These are phyloP conservation scores for Rhizopus sp. DNA, from an alignment of 371 early-diverging fungal genomes.

Conservation along the genomic window DNA sequence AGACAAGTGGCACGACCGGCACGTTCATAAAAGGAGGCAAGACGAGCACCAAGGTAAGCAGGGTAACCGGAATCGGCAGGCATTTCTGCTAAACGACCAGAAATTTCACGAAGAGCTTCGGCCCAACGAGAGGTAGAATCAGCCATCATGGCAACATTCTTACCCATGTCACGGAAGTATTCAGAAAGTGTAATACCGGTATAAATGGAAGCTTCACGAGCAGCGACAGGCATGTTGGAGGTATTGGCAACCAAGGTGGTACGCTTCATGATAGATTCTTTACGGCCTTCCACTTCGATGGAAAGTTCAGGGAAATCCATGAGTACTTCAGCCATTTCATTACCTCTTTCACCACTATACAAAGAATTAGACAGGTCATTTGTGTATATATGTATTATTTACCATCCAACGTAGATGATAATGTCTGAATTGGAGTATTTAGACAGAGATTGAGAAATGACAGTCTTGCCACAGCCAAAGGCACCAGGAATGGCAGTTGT, in stretches of 20 bases:
- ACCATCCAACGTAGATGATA: constrained; percentile 99
- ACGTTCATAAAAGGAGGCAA: constrained; percentile 99
- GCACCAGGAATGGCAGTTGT: constrained; percentile 99
- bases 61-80: constrained; percentile 99
- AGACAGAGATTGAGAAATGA: constrained; percentile 99
- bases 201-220: constrained; percentile 99
- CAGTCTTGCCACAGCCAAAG: constrained; percentile 99
- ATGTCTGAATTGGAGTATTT: constrained; percentile 99
- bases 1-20: constrained; percentile 97
- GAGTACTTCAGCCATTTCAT: constrained; percentile 99
- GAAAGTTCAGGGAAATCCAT: constrained; percentile 99
- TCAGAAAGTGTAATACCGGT: constrained; percentile 99
- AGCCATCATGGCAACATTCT: constrained; percentile 99
- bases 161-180: constrained; percentile 99
- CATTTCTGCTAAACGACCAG: constrained; percentile 99
- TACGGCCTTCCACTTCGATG: constrained; percentile 88
- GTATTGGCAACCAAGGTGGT: constrained; percentile 99
- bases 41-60: constrained; percentile 99
- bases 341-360: constrained; percentile 97
- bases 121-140: constrained; percentile 99
- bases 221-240: constrained; percentile 99
- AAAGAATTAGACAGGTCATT: constrained; percentile 2
- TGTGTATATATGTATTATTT: constrained; percentile 24
- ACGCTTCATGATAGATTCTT: constrained; percentile 99
- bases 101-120: constrained; percentile 99